These are phyloP conservation scores for Paulownia fortunei DNA, from an alignment of 257 asterid species.

Conservation along the genomic window DNA sequence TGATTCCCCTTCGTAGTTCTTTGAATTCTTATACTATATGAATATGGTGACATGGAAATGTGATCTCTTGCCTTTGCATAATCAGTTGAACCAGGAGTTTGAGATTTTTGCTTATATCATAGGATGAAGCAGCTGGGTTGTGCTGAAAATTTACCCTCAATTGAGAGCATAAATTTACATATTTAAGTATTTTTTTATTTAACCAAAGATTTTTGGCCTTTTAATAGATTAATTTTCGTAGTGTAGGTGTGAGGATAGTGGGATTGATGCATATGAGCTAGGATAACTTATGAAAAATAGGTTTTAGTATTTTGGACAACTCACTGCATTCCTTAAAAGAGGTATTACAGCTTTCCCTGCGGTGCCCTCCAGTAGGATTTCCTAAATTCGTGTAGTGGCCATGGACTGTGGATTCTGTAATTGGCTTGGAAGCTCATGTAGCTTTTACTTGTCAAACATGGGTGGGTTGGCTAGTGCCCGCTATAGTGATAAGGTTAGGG, in stretches of 20 bases:
- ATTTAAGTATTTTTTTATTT: not conserved
- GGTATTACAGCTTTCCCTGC: not conserved
- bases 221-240: not conserved
- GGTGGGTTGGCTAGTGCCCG: not conserved
- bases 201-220: not conserved
- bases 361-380: constrained; percentile 1
- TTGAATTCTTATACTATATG: not conserved
- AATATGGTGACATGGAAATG: constrained; percentile 2
- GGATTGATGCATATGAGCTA: not conserved
- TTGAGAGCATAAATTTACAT: not conserved
- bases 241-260: not conserved
- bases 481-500: not conserved
- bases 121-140: not conserved
- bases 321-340: not conserved
- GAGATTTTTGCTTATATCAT: not conserved
- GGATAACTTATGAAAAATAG: not conserved
- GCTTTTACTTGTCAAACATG: constrained; percentile 8
- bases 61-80: constrained; percentile 1
- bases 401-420: not conserved
- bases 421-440: constrained; percentile 5
- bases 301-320: not conserved
- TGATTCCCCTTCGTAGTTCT: not conserved
- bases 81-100: not conserved
- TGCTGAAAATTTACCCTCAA: not conserved
- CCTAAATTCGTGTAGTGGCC: not conserved